Evolutionary conservation across 1,139 yeast genomes (phyloP).

Genomic region (Hanseniaspora gamundiae): DNA sequence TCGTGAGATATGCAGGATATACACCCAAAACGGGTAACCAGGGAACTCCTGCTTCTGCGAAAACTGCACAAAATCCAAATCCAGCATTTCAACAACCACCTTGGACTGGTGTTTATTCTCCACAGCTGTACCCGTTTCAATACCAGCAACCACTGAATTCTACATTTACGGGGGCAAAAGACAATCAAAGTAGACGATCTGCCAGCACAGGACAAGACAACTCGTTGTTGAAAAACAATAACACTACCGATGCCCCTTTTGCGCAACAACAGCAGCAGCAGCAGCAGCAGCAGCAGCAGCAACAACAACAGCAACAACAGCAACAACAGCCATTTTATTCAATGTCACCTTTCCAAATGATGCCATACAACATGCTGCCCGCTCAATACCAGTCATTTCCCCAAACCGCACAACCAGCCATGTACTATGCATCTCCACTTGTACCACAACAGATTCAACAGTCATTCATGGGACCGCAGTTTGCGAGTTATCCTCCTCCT

Average conservation of each 20-base stretch:
- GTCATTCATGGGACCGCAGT: background rate
- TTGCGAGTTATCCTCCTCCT: slow-evolving; percentile 7
- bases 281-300: slow-evolving; percentile 1
- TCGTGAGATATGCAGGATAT: slow-evolving; percentile 8
- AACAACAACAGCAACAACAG: background rate
- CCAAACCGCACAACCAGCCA: background rate
- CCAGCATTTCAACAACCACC: no score
- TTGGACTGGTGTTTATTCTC: background rate
- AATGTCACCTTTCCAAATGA: background rate
- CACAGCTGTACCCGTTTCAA: background rate
- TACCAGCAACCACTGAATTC: background rate
- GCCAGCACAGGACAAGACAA: background rate
- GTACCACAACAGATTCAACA: background rate
- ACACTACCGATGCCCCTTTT: slow-evolving; percentile 1
- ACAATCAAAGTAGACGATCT: background rate
- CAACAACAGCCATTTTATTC: background rate
- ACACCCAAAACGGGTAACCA: slow-evolving; percentile 6
- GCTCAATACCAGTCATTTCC: background rate
- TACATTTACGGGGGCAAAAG: background rate
- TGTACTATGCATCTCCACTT: no score
- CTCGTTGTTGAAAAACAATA: background rate
- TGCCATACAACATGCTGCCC: background rate
- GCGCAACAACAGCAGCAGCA: background rate
- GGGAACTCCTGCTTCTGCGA: no score
- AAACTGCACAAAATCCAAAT: no score